These are phyloP conservation scores for Fomitopsis palustris DNA, from an alignment of 1,284 basidiomycete genomes.

Conservation along the genomic window DNA sequence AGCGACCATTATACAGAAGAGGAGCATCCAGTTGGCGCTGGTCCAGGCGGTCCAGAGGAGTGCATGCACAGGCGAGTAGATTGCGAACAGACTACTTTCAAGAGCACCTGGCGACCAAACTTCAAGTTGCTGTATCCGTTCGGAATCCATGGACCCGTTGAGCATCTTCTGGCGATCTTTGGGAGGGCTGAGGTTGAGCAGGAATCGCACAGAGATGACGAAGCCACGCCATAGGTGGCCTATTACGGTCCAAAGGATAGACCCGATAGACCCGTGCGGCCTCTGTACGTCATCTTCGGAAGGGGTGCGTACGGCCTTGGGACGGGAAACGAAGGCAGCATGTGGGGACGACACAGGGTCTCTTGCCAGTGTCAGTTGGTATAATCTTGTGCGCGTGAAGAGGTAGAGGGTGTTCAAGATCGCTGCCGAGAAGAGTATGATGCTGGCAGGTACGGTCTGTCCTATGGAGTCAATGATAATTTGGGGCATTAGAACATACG, in stretches of 20 bases:
- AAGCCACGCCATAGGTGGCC: conserved; percentile 43
- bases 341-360: conserved; percentile 69
- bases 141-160: conserved; percentile 24
- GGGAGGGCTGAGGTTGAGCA: conserved; percentile 59
- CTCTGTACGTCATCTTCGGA: conserved; percentile 27
- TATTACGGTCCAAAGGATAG: conserved; percentile 24
- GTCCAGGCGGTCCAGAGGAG: conserved; percentile 70
- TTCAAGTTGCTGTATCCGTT: conserved; percentile 65
- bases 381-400: conserved; percentile 62
- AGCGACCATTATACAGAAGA: conserved; percentile 60
- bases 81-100: conserved; percentile 62
- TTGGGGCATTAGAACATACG: not conserved
- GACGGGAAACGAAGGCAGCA: conserved; percentile 54
- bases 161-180: conserved; percentile 37
- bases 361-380: conserved; percentile 54
- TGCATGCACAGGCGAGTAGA: conserved; percentile 76
- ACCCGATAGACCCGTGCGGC: conserved; percentile 35
- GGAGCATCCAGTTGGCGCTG: conserved; percentile 71
- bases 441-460: conserved; percentile 59
- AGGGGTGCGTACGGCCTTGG: conserved; percentile 23
- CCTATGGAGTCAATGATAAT: not conserved
- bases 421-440: conserved; percentile 48
- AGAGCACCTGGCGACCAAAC: conserved; percentile 76
- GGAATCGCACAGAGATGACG: conserved; percentile 57
- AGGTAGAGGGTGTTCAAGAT: conserved; percentile 59